Evolutionary conservation across 2,329 filamentous ascomycete genomes (phyloP).

Genomic region (Alternaria alternata): DNA sequence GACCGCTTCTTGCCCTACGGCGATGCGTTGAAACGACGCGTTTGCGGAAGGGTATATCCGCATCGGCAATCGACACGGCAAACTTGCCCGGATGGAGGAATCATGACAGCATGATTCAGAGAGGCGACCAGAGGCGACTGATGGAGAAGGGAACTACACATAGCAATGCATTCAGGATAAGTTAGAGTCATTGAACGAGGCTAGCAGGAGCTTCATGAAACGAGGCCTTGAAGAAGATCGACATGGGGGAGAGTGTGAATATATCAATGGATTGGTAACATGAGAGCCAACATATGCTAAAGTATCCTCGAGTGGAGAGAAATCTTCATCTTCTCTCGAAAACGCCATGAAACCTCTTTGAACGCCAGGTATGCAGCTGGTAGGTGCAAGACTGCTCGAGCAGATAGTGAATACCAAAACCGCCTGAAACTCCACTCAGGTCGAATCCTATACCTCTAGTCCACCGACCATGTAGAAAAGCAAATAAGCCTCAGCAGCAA

Average conservation of each 20-base stretch:
- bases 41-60: not conserved
- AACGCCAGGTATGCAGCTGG: not conserved
- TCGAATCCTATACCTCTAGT: slow-evolving; percentile 35
- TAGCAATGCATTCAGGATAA: not conserved
- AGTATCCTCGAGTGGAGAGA: not conserved
- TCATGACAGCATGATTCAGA: not conserved
- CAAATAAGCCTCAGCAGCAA: slow-evolving; percentile 86
- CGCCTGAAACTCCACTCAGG: not conserved
- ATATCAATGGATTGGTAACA: not conserved
- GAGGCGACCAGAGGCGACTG: not conserved
- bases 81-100: not conserved
- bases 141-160: not conserved
- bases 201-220: not conserved
- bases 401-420: not conserved
- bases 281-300: not conserved
- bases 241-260: not conserved
- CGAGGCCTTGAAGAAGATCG: not conserved
- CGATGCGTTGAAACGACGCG: not conserved
- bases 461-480: slow-evolving; percentile 73
- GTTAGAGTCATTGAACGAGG: not conserved
- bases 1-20: not conserved
- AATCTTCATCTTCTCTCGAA: not conserved
- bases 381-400: not conserved
- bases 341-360: not conserved
- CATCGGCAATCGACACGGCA: not conserved